Base-by-base conservation (phyloP, 257 asterid species). In the Marsdenia floribunda region DNA sequence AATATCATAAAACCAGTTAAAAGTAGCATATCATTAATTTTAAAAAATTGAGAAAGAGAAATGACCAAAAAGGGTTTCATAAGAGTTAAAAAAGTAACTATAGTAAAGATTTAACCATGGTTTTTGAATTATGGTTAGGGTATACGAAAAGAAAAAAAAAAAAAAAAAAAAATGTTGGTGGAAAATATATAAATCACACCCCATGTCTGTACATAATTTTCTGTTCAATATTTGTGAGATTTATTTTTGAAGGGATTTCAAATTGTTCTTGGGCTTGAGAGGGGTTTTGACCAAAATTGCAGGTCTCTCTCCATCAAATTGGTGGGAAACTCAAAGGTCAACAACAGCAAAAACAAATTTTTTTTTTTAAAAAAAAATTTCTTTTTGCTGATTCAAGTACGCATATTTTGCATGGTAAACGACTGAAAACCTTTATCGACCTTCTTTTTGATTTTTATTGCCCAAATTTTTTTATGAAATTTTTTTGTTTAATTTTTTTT, bases 81-180 rank as follows among this genome's bases (percentile, higher is more conserved):
- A 49, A 61, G 22, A 33, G 74, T 59, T 42, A 68, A 71, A 66
- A 77, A 77, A 71, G 71, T 79, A 84, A 82, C 86, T 61, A 10
- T 59, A 68, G 88, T 76, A 49, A 77, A 61, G 14, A 42, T 26
- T 33, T 77, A 86, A 81, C 87, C 69, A 61, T 77, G 42, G 86
- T 86, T 82, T 79, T 69, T n/a, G n/a, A 84, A 80, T 78, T 52
- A 14, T 72, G 76, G 85, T 83, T 83, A 81, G 80, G 79, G 82
- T 77, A 70, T 76, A 40, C 46, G 7, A 40, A 8, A 4, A 40
- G 7, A 40, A 2, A 4, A 4, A 42, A 42, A 42, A 42, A 44
- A 7, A 44, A 7, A 44, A 7, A 68, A 35, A 14, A 42, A 37
- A 46, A 71, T 40, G 14, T 53, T 16, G 57, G 29, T 74, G 79